Conservation (phyloP, 2,329 filamentous ascomycete species). For the Penicillium crustosum region DNA sequence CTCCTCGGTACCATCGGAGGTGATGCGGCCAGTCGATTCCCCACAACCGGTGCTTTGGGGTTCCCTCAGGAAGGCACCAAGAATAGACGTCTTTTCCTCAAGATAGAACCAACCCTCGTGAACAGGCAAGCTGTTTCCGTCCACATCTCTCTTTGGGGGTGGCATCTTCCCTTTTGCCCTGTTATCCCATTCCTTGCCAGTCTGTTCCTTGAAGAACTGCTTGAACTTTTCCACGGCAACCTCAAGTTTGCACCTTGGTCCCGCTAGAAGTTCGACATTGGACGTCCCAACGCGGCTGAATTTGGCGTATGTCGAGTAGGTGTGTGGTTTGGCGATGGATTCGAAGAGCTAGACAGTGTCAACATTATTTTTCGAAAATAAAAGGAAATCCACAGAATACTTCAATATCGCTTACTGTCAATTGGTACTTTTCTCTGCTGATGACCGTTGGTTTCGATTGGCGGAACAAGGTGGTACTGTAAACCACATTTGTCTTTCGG, state of each 20-base stretch:
- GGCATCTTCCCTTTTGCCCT: slow-evolving; percentile 20
- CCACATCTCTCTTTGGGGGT: slow-evolving; percentile 23
- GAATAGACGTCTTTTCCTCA: slow-evolving; percentile 22
- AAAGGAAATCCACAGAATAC: background rate
- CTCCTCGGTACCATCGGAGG: background rate
- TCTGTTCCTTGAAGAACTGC: slow-evolving; percentile 58
- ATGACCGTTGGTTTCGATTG: slow-evolving; percentile 47
- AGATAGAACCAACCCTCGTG: slow-evolving; percentile 37
- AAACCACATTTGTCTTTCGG: slow-evolving; percentile 57
- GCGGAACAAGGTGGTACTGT: slow-evolving; percentile 62
- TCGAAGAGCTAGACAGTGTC: slow-evolving; percentile 61
- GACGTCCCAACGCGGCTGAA: slow-evolving; percentile 37
- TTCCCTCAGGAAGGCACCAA: slow-evolving; percentile 25
- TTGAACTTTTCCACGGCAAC: slow-evolving; percentile 55
- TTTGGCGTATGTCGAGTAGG: slow-evolving; percentile 62
- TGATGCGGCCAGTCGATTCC: background rate
- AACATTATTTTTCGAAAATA: slow-evolving; percentile 6
- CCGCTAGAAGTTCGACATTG: slow-evolving; percentile 35
- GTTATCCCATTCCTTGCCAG: slow-evolving; percentile 61
- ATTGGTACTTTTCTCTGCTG: slow-evolving; percentile 57
- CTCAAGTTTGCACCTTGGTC: slow-evolving; percentile 32
- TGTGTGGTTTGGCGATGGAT: slow-evolving; percentile 57
- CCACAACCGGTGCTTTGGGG: background rate
- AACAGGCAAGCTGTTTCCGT: slow-evolving; percentile 26
- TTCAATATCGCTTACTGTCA: slow-evolving; percentile 54